Evolutionary conservation across 2,329 filamentous ascomycete genomes (phyloP).

Genomic region (Sphaerulina musiva): DNA sequence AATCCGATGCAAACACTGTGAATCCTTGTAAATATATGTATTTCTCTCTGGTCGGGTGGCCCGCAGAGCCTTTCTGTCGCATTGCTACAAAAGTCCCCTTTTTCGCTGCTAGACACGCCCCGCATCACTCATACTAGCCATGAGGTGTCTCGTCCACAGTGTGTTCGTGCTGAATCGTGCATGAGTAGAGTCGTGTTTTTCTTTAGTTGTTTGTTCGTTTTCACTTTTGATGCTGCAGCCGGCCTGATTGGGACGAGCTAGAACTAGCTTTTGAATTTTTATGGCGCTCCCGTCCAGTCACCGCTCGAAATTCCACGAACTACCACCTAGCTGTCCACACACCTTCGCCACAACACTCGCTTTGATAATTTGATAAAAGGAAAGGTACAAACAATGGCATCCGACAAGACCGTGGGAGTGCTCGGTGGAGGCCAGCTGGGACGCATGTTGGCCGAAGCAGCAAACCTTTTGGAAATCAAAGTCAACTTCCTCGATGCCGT

Average conservation of each 20-base stretch:
- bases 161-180: background rate
- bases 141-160: background rate
- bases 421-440: conserved; percentile 58
- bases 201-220: background rate
- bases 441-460: conserved; percentile 89
- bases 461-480: conserved; percentile 68
- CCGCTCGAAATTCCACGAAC: background rate
- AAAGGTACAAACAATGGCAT: conserved; percentile 13
- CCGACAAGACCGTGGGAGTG: conserved; percentile 32
- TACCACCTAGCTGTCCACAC: background rate
- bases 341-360: background rate
- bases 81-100: background rate
- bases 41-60: background rate
- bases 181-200: background rate
- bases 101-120: background rate
- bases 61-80: background rate
- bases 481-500: conserved; percentile 73
- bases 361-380: background rate
- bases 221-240: background rate
- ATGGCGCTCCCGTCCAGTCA: background rate
- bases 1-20: conserved; percentile 1
- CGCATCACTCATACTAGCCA: background rate
- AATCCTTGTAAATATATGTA: background rate
- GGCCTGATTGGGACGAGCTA: background rate
- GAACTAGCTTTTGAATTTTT: background rate